These are phyloP conservation scores for Aspergillus steynii DNA, from an alignment of 495 filamentous ascomycete species.

Conservation along the genomic window DNA sequence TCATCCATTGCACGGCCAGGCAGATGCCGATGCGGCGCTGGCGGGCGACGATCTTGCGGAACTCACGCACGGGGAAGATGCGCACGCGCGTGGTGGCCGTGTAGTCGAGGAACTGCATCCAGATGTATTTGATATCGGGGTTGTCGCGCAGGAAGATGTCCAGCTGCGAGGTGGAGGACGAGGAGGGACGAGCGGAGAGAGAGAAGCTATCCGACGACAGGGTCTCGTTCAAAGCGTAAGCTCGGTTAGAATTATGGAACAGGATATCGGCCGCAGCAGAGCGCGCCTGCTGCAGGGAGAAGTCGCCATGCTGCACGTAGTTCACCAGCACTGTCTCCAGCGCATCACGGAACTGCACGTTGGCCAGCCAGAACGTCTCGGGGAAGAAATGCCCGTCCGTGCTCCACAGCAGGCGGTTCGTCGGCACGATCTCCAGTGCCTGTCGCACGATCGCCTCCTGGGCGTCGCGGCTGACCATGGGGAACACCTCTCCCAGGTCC, in stretches of 20 bases:
- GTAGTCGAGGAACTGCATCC: constrained; percentile 80
- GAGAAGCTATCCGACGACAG: constrained; percentile 11
- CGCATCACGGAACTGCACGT: constrained; percentile 74
- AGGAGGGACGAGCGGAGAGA: background rate
- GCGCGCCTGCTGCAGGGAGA: constrained; percentile 58
- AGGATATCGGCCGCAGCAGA: constrained; percentile 60
- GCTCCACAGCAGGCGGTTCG: constrained; percentile 79
- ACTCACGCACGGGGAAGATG: constrained; percentile 67
- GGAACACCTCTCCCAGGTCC: constrained; percentile 86
- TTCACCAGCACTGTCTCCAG: constrained; percentile 66
- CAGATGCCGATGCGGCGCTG: constrained; percentile 57
- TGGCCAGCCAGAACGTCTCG: constrained; percentile 79
- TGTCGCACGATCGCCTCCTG: constrained; percentile 74
- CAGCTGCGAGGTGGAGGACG: constrained; percentile 14
- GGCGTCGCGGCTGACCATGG: constrained; percentile 75
- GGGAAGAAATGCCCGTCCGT: constrained; percentile 84
- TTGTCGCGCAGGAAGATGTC: constrained; percentile 28
- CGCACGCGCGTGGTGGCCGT: constrained; percentile 68
- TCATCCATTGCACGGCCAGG: constrained; percentile 53
- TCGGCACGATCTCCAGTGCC: constrained; percentile 74
- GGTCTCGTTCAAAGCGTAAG: constrained; percentile 55
- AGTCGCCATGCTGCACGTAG: constrained; percentile 59
- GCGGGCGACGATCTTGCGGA: constrained; percentile 55
- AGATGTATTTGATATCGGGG: constrained; percentile 54
- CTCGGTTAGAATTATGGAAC: constrained; percentile 68